These are phyloP conservation scores for Verticillium albo-atrum DNA, from an alignment of 2,329 filamentous ascomycete genomes.

Conservation along the genomic window DNA sequence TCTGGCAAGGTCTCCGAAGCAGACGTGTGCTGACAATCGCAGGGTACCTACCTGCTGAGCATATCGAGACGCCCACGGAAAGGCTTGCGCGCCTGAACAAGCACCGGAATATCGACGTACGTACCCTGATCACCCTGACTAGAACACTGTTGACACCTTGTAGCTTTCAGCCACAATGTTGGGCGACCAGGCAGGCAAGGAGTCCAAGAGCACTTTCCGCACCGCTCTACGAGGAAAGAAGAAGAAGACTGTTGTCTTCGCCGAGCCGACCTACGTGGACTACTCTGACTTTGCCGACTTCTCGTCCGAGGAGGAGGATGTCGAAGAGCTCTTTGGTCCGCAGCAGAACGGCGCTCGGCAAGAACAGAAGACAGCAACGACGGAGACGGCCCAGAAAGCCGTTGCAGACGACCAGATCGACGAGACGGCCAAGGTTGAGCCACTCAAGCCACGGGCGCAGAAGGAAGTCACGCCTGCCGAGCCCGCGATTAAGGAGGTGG, in stretches of 20 bases:
- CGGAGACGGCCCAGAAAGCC: conserved; percentile 21
- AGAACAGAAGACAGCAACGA: conserved; percentile 18
- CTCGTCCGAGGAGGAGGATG: conserved; percentile 65
- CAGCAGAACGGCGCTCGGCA: conserved; percentile 22
- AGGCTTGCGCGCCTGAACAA: conserved; percentile 91
- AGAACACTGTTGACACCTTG: conserved; percentile 6
- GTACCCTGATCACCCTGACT: conserved; percentile 18
- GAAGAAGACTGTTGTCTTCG: conserved; percentile 81
- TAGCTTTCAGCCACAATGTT: conserved; percentile 61
- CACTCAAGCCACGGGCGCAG: conserved; percentile 42
- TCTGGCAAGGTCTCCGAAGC: not conserved
- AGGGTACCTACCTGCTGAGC: conserved; percentile 96
- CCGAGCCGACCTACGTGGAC: conserved; percentile 81
- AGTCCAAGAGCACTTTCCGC: conserved; percentile 77
- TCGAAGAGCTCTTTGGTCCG: conserved; percentile 36
- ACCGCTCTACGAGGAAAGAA: conserved; percentile 78
- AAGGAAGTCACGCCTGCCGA: conserved; percentile 32
- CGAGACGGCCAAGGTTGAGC: conserved; percentile 51
- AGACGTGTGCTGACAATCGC: conserved; percentile 16
- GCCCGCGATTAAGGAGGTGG: conserved; percentile 19
- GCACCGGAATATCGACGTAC: conserved; percentile 93
- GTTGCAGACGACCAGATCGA: conserved; percentile 34
- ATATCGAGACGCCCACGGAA: conserved; percentile 97
- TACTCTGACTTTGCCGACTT: conserved; percentile 86
- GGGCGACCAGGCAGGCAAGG: conserved; percentile 59